Evolutionary conservation across 495 filamentous ascomycete genomes (phyloP).

Genomic region (Xylaria bambusicola): DNA sequence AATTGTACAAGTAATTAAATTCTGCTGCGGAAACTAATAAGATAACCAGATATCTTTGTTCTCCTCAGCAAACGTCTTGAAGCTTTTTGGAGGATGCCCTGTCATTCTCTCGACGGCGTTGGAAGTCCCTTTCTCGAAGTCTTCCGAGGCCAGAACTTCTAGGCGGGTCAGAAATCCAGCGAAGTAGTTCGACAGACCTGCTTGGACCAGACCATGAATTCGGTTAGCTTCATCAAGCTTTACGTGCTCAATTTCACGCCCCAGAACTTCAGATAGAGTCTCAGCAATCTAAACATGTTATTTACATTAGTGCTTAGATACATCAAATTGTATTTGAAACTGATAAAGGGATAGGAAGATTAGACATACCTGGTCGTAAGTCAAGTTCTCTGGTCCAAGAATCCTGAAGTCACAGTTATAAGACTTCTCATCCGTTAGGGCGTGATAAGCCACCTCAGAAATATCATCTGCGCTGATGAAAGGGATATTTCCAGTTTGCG

Average conservation of each 20-base stretch:
- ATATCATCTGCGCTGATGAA: conserved; percentile 52
- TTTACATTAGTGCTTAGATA: too few species aligned
- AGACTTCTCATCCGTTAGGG: conserved; percentile 41
- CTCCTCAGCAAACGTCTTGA: conserved; percentile 35
- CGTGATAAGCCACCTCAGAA: conserved; percentile 44
- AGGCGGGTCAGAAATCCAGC: conserved; percentile 37
- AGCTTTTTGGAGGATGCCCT: conserved; percentile 32
- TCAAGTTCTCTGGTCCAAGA: conserved; percentile 48
- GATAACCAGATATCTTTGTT: conserved; percentile 33
- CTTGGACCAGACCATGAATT: conserved; percentile 26
- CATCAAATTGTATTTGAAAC: too few species aligned
- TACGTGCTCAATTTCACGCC: conserved; percentile 45
- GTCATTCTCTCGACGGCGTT: conserved; percentile 40
- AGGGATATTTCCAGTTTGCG: conserved; percentile 46
- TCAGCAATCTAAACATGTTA: conserved; percentile 37
- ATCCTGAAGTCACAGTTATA: conserved; percentile 47
- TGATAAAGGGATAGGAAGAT: not conserved
- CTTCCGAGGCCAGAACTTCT: conserved; percentile 36
- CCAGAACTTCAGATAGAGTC: conserved; percentile 38
- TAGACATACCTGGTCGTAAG: conserved; percentile 47
- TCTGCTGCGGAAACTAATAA: too few species aligned
- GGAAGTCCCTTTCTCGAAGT: conserved; percentile 39
- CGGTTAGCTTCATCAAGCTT: conserved; percentile 36
- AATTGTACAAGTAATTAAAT: too few species aligned
- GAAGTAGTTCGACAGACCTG: conserved; percentile 38